Conservation (phyloP, 2,329 filamentous ascomycete species). For the Colletotrichum aenigma region DNA sequence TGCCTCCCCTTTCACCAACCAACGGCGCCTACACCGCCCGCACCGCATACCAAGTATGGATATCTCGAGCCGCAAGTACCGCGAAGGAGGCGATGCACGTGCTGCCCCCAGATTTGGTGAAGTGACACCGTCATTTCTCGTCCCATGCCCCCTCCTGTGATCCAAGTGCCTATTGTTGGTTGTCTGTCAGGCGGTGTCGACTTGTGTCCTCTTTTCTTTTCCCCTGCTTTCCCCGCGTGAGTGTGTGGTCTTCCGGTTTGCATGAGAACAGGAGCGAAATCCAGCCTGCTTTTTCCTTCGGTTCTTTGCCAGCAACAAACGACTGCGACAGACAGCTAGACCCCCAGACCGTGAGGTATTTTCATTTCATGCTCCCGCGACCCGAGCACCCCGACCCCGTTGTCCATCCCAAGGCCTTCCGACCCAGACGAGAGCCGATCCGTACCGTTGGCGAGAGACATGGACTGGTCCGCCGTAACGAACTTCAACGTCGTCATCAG, state of each 20-base stretch:
- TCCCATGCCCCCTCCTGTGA: not conserved
- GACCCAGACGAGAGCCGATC: not conserved
- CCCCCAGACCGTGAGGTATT: not conserved
- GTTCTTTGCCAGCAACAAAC: not conserved
- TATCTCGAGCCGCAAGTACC: not conserved
- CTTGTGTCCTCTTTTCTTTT: not conserved
- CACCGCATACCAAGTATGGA: not conserved
- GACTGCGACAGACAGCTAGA: too few relatives aligned
- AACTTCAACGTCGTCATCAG: constrained; percentile 83
- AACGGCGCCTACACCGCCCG: not conserved
- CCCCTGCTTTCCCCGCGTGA: not conserved
- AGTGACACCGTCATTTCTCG: not conserved
- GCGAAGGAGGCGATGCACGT: not conserved
- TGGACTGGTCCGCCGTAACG: constrained; percentile 23
- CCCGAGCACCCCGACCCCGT: not conserved
- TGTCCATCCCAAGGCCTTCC: not conserved
- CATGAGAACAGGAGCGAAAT: not conserved
- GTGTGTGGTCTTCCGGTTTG: not conserved
- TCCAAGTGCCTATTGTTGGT: not conserved
- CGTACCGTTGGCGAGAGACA: not conserved
- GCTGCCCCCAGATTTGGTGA: not conserved
- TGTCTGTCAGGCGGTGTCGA: not conserved
- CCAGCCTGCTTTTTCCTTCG: not conserved
- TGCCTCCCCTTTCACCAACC: not conserved
- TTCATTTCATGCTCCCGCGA: not conserved